These are phyloP conservation scores for Scedosporium apiospermum DNA, from an alignment of 2,329 filamentous ascomycete species.

Conservation along the genomic window DNA sequence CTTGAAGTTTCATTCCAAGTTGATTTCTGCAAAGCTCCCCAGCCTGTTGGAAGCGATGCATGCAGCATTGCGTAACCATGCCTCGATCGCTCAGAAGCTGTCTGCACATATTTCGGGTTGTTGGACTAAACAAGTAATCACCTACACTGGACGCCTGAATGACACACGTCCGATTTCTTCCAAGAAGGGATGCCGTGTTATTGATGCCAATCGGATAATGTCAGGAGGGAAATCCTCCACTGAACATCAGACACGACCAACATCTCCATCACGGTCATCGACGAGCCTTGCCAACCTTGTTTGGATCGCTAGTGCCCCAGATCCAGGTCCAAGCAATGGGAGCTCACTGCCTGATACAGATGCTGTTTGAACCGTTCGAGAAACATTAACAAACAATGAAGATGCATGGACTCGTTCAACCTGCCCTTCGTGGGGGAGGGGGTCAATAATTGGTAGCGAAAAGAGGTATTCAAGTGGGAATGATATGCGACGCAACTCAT, in stretches of 20 bases:
- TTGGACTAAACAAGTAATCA: too few relatives aligned
- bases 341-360: not conserved
- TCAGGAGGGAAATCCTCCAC: not conserved
- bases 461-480: not conserved
- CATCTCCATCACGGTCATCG: not conserved
- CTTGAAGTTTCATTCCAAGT: not conserved
- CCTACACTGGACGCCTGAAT: too few relatives aligned
- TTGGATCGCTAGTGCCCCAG: not conserved
- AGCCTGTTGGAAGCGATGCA: not conserved
- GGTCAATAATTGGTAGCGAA: not conserved
- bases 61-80: not conserved
- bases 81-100: not conserved
- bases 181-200: not conserved
- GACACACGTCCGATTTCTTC: not conserved
- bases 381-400: not conserved
- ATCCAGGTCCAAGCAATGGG: not conserved
- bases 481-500: not conserved
- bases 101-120: not conserved
- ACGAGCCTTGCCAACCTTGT: not conserved
- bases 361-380: conserved; percentile 1
- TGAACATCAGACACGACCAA: not conserved
- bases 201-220: not conserved
- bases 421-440: not conserved
- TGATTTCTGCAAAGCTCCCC: not conserved
- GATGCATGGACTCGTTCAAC: not conserved